phyloP scores from a whole-genome alignment of 2,329 filamentous ascomycete species.

The Cryphonectria naterciae region DNA sequence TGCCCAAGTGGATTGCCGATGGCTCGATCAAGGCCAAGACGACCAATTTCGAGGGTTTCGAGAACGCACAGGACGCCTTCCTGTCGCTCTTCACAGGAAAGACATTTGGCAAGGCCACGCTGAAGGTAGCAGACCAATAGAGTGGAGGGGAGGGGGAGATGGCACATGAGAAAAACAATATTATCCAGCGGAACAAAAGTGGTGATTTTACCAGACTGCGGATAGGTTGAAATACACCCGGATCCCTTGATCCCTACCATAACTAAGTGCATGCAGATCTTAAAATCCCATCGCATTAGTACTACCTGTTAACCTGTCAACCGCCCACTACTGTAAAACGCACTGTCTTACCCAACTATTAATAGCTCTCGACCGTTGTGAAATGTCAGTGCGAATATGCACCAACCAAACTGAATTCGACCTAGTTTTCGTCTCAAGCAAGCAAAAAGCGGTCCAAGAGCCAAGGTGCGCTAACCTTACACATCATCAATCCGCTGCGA shows the following conservation, averaged over 20 bases:
- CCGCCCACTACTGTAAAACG: not conserved
- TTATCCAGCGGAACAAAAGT: not conserved
- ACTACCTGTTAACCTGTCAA: not conserved
- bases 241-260: not conserved
- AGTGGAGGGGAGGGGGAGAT: not conserved
- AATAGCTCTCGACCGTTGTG: not conserved
- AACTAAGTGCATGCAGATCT: not conserved
- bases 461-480: not conserved
- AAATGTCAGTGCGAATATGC: constrained; percentile 1
- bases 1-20: constrained; percentile 70
- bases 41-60: constrained; percentile 67
- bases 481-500: not conserved
- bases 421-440: not conserved
- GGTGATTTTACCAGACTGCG: not conserved
- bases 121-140: constrained; percentile 42
- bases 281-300: not conserved
- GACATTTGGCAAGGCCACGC: constrained; percentile 75
- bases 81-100: constrained; percentile 69
- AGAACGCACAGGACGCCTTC: constrained; percentile 67
- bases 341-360: not conserved
- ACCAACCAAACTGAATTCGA: not conserved
- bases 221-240: not conserved
- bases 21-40: constrained; percentile 66
- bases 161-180: not conserved
- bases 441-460: not conserved